Conservation (phyloP, 2,329 filamentous ascomycete species). For the Aspergillus tubingensis region DNA sequence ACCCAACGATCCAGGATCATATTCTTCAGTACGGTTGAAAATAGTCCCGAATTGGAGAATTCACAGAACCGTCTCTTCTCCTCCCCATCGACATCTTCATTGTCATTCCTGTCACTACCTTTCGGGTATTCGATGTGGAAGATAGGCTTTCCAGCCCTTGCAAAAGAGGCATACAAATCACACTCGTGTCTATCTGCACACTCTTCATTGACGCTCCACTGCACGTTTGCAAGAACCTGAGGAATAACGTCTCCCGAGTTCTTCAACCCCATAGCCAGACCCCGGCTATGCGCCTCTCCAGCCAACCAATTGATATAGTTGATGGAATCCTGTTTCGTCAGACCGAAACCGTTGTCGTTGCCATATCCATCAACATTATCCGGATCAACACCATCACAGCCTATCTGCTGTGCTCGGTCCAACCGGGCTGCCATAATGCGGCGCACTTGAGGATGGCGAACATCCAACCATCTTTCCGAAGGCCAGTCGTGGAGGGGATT, state of each 20-base stretch:
- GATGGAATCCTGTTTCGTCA: constrained; percentile 60
- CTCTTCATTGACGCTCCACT: constrained; percentile 72
- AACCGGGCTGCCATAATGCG: constrained; percentile 66
- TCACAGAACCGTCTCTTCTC: constrained; percentile 50
- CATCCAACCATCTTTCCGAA: constrained; percentile 68
- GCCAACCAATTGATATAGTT: constrained; percentile 65
- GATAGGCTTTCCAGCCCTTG: constrained; percentile 64
- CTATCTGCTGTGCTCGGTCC: constrained; percentile 59
- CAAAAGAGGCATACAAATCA: constrained; percentile 58
- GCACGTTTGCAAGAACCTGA: constrained; percentile 52
- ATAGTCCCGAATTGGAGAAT: constrained; percentile 49
- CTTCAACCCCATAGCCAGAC: constrained; percentile 67
- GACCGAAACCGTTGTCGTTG: constrained; percentile 63
- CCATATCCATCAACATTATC: constrained; percentile 70
- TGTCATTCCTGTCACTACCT: constrained; percentile 42
- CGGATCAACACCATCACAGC: constrained; percentile 69
- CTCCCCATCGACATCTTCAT: constrained; percentile 31
- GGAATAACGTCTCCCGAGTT: constrained; percentile 64
- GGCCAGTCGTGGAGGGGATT: constrained; percentile 61
- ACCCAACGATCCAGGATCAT: constrained; percentile 66
- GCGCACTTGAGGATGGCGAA: constrained; percentile 55
- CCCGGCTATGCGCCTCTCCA: constrained; percentile 52
- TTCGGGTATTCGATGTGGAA: constrained; percentile 73
- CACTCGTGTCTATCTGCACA: constrained; percentile 65
- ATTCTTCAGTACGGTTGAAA: constrained; percentile 68